phyloP scores from a whole-genome alignment of 2,329 filamentous ascomycete genomes.

The Aspergillus ochraceus region DNA sequence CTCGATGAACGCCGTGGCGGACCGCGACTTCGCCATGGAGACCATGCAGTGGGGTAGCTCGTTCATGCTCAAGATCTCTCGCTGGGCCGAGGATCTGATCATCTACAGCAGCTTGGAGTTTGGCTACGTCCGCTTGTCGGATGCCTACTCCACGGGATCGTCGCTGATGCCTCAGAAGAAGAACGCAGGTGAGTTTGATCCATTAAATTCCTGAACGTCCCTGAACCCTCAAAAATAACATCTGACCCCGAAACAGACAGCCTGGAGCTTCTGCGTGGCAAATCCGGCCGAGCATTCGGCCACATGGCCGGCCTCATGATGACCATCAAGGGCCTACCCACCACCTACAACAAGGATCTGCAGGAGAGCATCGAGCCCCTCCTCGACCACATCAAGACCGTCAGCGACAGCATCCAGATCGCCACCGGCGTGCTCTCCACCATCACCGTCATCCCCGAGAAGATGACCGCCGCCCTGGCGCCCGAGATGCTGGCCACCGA shows the following conservation, averaged over 20 bases:
- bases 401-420: slow-evolving; percentile 78
- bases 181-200: slow-evolving; percentile 51
- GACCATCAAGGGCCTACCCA: slow-evolving; percentile 72
- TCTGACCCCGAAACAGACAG: slow-evolving; percentile 51
- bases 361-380: slow-evolving; percentile 86
- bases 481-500: slow-evolving; percentile 76
- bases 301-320: slow-evolving; percentile 79
- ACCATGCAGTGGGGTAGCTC: slow-evolving; percentile 76
- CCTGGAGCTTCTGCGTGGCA: slow-evolving; percentile 74
- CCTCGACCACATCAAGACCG: slow-evolving; percentile 78
- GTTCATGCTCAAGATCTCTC: slow-evolving; percentile 75
- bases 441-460: slow-evolving; percentile 66
- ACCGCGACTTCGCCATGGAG: slow-evolving; percentile 81
- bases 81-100: slow-evolving; percentile 84
- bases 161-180: slow-evolving; percentile 84
- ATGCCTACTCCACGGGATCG: slow-evolving; percentile 77
- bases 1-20: slow-evolving; percentile 72
- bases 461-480: slow-evolving; percentile 76
- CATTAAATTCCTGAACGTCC: neutral
- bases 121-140: slow-evolving; percentile 71
- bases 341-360: slow-evolving; percentile 89
- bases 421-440: slow-evolving; percentile 78
- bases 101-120: slow-evolving; percentile 78
- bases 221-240: no score
- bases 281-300: slow-evolving; percentile 73